These are phyloP conservation scores for Oemleria cerasiformis DNA, from an alignment of 306 rosid species.

Conservation along the genomic window DNA sequence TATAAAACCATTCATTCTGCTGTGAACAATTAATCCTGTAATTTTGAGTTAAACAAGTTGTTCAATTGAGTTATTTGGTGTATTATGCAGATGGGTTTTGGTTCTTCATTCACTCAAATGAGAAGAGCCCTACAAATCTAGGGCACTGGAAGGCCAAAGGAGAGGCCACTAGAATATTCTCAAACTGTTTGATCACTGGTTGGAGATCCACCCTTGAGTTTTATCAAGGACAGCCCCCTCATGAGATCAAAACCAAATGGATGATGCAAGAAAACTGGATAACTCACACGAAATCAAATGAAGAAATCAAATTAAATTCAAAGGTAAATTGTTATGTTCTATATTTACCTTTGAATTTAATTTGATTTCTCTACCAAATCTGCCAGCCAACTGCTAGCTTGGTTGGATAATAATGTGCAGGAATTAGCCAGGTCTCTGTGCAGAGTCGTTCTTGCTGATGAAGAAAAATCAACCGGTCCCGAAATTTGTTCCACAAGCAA, in stretches of 20 bases:
- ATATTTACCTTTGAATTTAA: not conserved
- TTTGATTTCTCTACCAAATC: conserved; percentile 23
- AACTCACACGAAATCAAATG: not conserved
- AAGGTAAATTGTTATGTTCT: conserved; percentile 29
- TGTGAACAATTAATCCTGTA: not conserved
- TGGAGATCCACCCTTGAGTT: conserved; percentile 33
- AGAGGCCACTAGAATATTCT: conserved; percentile 18
- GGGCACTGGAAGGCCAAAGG: conserved; percentile 38
- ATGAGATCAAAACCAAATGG: conserved; percentile 26
- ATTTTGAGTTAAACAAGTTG: not conserved
- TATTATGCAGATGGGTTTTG: conserved; percentile 30
- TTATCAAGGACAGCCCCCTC: conserved; percentile 25
- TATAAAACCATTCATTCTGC: not conserved
- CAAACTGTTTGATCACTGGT: conserved; percentile 17
- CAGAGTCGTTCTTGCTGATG: conserved; percentile 20
- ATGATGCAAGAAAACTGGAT: conserved; percentile 33
- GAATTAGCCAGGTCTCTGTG: conserved; percentile 25
- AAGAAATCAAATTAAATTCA: not conserved
- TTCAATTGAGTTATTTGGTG: not conserved
- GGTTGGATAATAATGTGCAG: conserved; percentile 35
- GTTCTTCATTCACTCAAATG: conserved; percentile 15
- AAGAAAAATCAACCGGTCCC: conserved; percentile 8
- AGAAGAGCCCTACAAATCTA: conserved; percentile 5
- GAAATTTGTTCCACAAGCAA: conserved; percentile 24
- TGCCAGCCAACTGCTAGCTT: conserved; percentile 31